Conservation (phyloP, 1,284 basidiomycete species). For the Moniliella sp. region DNA sequence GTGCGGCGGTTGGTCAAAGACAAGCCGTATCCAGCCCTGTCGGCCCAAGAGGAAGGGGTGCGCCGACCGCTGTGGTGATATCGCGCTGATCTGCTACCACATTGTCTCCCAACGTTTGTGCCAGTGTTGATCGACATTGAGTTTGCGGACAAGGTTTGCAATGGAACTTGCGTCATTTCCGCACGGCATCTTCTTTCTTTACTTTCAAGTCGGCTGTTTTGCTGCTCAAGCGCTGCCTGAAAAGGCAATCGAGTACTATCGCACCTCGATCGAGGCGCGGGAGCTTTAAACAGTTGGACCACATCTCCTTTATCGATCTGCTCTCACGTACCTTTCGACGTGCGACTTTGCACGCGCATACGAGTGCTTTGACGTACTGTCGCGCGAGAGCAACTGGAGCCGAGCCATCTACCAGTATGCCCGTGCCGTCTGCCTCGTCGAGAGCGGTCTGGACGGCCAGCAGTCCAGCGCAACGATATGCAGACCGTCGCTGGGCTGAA, state of each 20-base stretch:
- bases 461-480: constrained; percentile 28
- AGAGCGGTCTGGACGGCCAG: constrained; percentile 22
- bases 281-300: constrained; percentile 42
- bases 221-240: constrained; percentile 57
- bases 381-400: constrained; percentile 53
- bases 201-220: constrained; percentile 72
- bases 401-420: constrained; percentile 55
- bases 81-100: constrained; percentile 71
- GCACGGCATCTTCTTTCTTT: constrained; percentile 65
- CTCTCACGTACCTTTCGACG: constrained; percentile 51
- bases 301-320: constrained; percentile 36
- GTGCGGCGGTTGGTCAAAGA: constrained; percentile 56
- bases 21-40: constrained; percentile 37
- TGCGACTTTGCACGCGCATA: constrained; percentile 45
- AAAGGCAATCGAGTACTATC: constrained; percentile 46
- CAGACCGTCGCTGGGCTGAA: constrained; percentile 23
- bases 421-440: constrained; percentile 35
- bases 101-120: constrained; percentile 57
- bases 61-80: constrained; percentile 63
- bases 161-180: constrained; percentile 25
- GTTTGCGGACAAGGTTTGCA: constrained; percentile 30
- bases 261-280: constrained; percentile 38
- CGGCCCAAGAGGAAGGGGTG: constrained; percentile 52
- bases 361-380: constrained; percentile 51
- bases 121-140: constrained; percentile 10